Conservation (phyloP, 2,329 filamentous ascomycete genomes). For the Mollisiaceae sp. region DNA sequence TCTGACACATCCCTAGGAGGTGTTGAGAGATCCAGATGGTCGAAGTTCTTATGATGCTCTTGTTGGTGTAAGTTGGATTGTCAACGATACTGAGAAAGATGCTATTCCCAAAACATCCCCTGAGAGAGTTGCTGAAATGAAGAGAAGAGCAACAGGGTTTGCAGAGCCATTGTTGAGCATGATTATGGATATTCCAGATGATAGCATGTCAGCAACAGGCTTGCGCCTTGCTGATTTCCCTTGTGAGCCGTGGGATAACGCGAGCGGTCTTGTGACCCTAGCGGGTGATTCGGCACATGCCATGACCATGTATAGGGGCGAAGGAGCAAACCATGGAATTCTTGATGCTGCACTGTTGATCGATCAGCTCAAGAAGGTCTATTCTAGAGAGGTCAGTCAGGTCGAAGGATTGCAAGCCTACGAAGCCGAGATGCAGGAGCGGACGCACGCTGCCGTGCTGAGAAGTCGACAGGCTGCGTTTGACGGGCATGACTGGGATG, state of each 20-base stretch:
- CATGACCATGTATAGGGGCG: constrained; percentile 53
- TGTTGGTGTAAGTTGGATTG: constrained; percentile 54
- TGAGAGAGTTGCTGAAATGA: constrained; percentile 39
- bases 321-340: constrained; percentile 63
- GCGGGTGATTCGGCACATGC: constrained; percentile 44
- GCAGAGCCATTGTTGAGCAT: constrained; percentile 50
- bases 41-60: constrained; percentile 49
- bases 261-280: constrained; percentile 40
- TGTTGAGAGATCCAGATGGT: constrained; percentile 45
- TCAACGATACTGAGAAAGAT: constrained; percentile 40
- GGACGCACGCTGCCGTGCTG: constrained; percentile 53
- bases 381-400: constrained; percentile 20
- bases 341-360: constrained; percentile 56
- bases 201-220: constrained; percentile 42
- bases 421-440: constrained; percentile 50
- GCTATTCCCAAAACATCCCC: constrained; percentile 45
- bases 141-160: constrained; percentile 46
- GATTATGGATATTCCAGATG: constrained; percentile 51
- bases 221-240: constrained; percentile 44
- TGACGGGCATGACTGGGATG: constrained; percentile 58
- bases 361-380: constrained; percentile 35
- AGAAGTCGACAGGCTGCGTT: constrained; percentile 58
- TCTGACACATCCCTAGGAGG: constrained; percentile 37
- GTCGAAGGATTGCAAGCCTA: constrained; percentile 52
- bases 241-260: constrained; percentile 41